Evolutionary conservation across 192 early-diverging fungal genomes (phyloP), one percentile per base, ranked within the genome.

Genomic region (Dissophora globulifera): DNA sequence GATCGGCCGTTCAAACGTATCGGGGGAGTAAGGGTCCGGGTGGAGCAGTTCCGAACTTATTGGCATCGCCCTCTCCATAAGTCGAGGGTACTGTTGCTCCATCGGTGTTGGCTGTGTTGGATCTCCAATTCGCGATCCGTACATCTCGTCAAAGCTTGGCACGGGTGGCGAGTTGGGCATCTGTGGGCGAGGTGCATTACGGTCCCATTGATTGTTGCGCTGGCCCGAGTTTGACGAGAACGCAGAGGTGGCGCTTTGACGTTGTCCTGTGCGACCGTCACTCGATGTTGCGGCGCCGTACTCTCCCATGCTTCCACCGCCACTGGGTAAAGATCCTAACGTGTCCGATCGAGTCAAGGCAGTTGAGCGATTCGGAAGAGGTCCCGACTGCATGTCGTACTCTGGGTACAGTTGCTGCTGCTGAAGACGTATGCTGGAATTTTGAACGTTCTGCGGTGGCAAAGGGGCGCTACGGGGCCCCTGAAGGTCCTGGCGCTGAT

Each of bases 221-320:
- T 29, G 55, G 29, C 67, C 67, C 0, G 72, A 50, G 40, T 66
- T 67, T 30, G 57, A 56, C 13, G 72, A 76, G 35, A 56, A 59
- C 3, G 72, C 72, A 1, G 72, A 76, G 2, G 57, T 66, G 23
- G 62, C 11, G 17, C 72, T 76, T 51, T 76, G 72, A 9, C 72
- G 72, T 25, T 76, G 63, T 15, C 63, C 50, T 1, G 46, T 41
- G 15, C 50, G 57, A 17, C 47, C 50, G 8, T 53, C 52, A 5
- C 15, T 42, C 3, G 27, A 29, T 8, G 29, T 13, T 13, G 13
- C 38, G 6, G 16, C 40, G 15, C 22, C 23, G 57, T 71, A 62
- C 4, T 76, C 72, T 4, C 63, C 72, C 23, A 55, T 53, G 45
- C 72, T 76, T 10, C 50, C 72, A 15, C 50, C 72, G 13, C 63